Evolutionary conservation across 805 yeast species (phyloP).

Genomic region (Ogataea nonfermentans): DNA sequence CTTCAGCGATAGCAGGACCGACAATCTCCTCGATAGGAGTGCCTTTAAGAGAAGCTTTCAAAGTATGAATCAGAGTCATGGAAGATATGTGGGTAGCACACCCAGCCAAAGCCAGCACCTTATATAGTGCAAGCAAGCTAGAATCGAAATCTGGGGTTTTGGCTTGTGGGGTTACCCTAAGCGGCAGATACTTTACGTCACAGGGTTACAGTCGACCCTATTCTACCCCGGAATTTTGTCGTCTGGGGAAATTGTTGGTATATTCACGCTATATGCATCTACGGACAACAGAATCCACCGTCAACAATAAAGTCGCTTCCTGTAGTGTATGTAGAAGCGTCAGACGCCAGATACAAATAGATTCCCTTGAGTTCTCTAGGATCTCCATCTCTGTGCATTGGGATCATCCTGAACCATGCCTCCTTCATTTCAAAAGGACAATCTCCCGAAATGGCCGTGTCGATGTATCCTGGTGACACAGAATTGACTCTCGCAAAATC

Average conservation of each 20-base stretch:
- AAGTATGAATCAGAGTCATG: not conserved
- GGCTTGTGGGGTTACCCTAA: conserved; percentile 4
- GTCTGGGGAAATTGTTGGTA: not conserved
- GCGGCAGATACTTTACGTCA: conserved; percentile 2
- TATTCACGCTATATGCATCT: conserved; percentile 1
- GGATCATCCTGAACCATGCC: conserved; percentile 31
- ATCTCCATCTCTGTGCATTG: conserved; percentile 45
- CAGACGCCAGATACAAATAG: conserved; percentile 48
- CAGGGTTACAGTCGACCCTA: conserved; percentile 5
- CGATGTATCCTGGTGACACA: conserved; percentile 48
- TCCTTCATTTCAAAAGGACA: conserved; percentile 26
- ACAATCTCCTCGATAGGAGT: conserved; percentile 22
- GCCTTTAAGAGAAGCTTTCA: not conserved
- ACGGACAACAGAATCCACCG: conserved; percentile 37
- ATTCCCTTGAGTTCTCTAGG: conserved; percentile 50
- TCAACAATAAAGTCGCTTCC: conserved; percentile 47
- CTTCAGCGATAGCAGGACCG: conserved; percentile 21
- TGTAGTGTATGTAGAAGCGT: conserved; percentile 46
- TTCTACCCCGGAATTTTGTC: conserved; percentile 1
- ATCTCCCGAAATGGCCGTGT: conserved; percentile 39
- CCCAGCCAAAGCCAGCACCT: not conserved
- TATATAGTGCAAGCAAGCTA: conserved; percentile 1
- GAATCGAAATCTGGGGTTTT: not conserved
- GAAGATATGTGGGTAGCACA: not conserved
- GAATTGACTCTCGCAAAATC: conserved; percentile 47